These are phyloP conservation scores for Trametes villosa DNA, from an alignment of 768 basidiomycete species.

Conservation along the genomic window DNA sequence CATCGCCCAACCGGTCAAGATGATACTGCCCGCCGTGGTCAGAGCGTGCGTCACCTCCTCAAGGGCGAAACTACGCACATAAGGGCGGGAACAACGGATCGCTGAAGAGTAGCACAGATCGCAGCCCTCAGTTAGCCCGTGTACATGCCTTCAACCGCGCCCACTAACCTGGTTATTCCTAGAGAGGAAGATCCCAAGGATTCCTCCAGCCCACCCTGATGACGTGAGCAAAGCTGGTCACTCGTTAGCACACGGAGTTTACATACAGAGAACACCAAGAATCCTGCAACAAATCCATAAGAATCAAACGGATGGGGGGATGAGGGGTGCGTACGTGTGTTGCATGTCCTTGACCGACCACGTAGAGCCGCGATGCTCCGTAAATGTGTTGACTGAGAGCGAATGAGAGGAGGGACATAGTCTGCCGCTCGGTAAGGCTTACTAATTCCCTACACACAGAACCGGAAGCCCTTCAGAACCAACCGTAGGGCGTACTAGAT, in stretches of 20 bases:
- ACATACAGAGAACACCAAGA: slow-evolving; percentile 72
- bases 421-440: slow-evolving; percentile 24
- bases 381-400: slow-evolving; percentile 82
- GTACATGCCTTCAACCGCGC: neutral
- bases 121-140: too few relatives aligned
- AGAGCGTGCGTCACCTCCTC: neutral
- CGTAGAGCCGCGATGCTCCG: slow-evolving; percentile 77
- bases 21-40: slow-evolving; percentile 54
- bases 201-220: slow-evolving; percentile 90
- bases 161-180: slow-evolving; percentile 70
- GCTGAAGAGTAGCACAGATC: slow-evolving; percentile 40
- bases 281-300: slow-evolving; percentile 46
- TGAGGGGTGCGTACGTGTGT: slow-evolving; percentile 65
- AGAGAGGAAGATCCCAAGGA: slow-evolving; percentile 83
- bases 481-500: neutral
- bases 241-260: neutral
- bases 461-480: neutral
- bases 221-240: slow-evolving; percentile 4
- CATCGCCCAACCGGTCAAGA: slow-evolving; percentile 95
- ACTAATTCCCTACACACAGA: slow-evolving; percentile 57
- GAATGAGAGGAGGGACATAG: neutral
- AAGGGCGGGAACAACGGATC: slow-evolving; percentile 78
- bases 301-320: neutral
- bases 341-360: slow-evolving; percentile 97
- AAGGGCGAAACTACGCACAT: slow-evolving; percentile 54